A percentile compares a stretch with the other conserved stretches of the same genome.
These are phyloP conservation scores for Ashbya aceris DNA, from an alignment of 1,139 yeast species.

Conservation along the genomic window DNA sequence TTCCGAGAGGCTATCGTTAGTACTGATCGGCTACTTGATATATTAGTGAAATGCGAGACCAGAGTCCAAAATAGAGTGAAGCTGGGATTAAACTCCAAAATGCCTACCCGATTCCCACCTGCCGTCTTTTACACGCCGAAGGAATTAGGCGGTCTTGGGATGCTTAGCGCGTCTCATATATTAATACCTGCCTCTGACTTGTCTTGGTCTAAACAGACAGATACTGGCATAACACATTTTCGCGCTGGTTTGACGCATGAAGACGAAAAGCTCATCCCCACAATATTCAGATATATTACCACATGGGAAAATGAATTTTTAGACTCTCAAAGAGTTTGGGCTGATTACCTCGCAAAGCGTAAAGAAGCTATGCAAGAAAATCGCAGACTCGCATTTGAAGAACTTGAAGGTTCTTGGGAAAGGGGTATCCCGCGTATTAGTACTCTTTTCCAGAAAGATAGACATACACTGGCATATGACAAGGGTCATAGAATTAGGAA, in stretches of 20 bases:
- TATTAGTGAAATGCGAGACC: slow-evolving; percentile 84
- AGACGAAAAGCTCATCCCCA: slow-evolving; percentile 77
- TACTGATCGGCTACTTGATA: slow-evolving; percentile 69
- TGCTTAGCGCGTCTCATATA: slow-evolving; percentile 95
- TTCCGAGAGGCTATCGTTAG: slow-evolving; percentile 89
- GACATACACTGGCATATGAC: slow-evolving; percentile 91
- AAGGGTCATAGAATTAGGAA: slow-evolving; percentile 85
- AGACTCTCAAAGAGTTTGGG: slow-evolving; percentile 97
- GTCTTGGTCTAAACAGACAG: slow-evolving; percentile 87
- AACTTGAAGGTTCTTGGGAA: slow-evolving; percentile 90
- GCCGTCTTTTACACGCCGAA: slow-evolving; percentile 97
- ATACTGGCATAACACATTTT: slow-evolving; percentile 90
- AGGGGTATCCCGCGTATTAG: slow-evolving; percentile 94
- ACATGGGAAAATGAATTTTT: slow-evolving; percentile 95
- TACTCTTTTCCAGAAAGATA: slow-evolving; percentile 88
- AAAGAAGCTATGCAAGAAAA: slow-evolving; percentile 82
- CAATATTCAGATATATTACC: slow-evolving; percentile 82
- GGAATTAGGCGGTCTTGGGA: slow-evolving; percentile 94
- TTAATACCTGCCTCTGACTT: slow-evolving; percentile 89
- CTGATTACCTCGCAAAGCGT: slow-evolving; percentile 86
- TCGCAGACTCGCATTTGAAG: slow-evolving; percentile 83
- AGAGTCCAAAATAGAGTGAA: slow-evolving; percentile 91
- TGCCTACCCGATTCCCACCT: slow-evolving; percentile 98
- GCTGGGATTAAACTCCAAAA: slow-evolving; percentile 89
- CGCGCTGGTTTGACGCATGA: slow-evolving; percentile 86